These are phyloP conservation scores for Ostreobium quekettii DNA, from an alignment of 139 green algal species.

Conservation along the genomic window DNA sequence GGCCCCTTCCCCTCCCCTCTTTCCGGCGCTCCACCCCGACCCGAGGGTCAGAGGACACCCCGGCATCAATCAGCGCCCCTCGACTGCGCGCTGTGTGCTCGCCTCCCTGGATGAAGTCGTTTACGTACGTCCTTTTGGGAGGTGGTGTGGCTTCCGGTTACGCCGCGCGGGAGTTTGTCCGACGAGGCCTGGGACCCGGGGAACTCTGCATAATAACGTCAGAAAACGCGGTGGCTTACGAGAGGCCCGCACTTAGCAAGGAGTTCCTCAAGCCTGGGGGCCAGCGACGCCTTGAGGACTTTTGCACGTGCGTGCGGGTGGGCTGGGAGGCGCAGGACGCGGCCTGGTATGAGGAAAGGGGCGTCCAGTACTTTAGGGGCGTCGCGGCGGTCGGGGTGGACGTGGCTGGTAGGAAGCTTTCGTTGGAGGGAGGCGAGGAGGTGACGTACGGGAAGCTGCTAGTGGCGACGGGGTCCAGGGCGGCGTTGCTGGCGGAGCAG, in stretches of 20 bases:
- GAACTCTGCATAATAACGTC: constrained; percentile 64
- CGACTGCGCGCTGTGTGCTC: no score
- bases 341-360: no score
- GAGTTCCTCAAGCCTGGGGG: constrained; percentile 66
- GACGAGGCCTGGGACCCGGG: constrained; percentile 26
- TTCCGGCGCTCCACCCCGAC: no score
- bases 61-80: no score
- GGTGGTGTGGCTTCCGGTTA: constrained; percentile 70
- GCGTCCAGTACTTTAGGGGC: no score
- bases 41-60: no score
- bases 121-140: constrained; percentile 48
- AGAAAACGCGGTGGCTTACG: constrained; percentile 74
- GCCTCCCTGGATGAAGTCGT: no score
- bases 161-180: constrained; percentile 50
- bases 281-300: no score
- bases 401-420: constrained; percentile 48
- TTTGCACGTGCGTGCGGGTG: no score
- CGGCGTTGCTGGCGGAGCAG: constrained; percentile 57
- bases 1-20: no score
- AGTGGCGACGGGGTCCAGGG: constrained; percentile 72
- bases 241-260: constrained; percentile 83
- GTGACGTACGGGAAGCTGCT: constrained; percentile 76
- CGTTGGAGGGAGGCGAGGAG: constrained; percentile 36
- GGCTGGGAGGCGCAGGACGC: no score
- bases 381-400: constrained; percentile 48